Conservation (phyloP, 2,329 filamentous ascomycete species). For the Alternaria postmessia region DNA sequence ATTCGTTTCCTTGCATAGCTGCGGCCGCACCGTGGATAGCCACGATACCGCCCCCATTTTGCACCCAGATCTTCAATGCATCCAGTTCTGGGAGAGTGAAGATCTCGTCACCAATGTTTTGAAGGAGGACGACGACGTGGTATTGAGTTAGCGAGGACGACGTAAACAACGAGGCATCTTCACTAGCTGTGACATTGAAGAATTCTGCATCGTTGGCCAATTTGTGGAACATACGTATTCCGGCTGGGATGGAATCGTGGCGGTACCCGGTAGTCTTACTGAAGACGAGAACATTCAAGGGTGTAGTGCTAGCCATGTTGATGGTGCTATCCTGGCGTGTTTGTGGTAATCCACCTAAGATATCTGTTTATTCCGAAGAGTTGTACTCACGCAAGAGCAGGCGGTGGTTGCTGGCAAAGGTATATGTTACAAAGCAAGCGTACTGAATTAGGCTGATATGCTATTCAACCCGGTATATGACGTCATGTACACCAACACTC, state of each 20-base stretch:
- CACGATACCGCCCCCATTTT: constrained; percentile 33
- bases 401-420: neutral
- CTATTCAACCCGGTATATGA: neutral
- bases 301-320: neutral
- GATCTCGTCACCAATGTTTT: constrained; percentile 25
- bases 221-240: constrained; percentile 21
- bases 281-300: constrained; percentile 34
- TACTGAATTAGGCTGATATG: constrained; percentile 1
- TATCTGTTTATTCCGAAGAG: neutral
- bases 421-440: neutral
- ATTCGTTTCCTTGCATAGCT: constrained; percentile 30
- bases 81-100: constrained; percentile 20
- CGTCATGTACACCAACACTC: neutral
- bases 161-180: constrained; percentile 28
- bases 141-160: constrained; percentile 13
- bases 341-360: too few relatives aligned
- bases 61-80: constrained; percentile 27
- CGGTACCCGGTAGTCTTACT: constrained; percentile 39
- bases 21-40: constrained; percentile 39
- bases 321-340: neutral
- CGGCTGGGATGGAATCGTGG: constrained; percentile 36
- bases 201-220: constrained; percentile 10
- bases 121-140: constrained; percentile 26
- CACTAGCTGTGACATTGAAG: constrained; percentile 27
- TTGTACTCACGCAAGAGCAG: neutral